Base-by-base conservation (phyloP, 495 filamentous ascomycete genomes). In the Opeltia flavorubescens region DNA sequence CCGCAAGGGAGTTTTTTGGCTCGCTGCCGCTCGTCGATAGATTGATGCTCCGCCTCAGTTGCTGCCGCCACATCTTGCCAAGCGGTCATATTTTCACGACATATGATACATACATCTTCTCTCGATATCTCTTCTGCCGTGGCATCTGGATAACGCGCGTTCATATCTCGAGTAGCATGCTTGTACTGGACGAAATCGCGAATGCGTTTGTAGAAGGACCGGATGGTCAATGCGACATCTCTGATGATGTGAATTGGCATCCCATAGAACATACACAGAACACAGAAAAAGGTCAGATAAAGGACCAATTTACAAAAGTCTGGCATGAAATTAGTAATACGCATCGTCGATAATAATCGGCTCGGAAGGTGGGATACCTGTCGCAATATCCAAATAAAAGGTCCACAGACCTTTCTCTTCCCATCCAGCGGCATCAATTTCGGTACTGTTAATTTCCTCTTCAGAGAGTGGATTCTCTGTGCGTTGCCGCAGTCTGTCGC, bases 1-100 rank as follows among this genome's bases (percentile, higher is more conserved):
- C 89, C 89, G 59, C 91, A 98, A 0, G 91, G 91, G 8, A 98
- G 75, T 63, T 93, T 95, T 65, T 96, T 98, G 9, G 93, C 83
- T 35, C 93, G 78, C 25, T 80, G 78, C 30, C 91, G 75, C 56
- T 96, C 87, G 48, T 91, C 81, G 24, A 75, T 66, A 45, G 62
- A 68, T 20, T 61, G 59, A 41, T 21, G 38, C 24, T 56, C 52
- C 47, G 63, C 57, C 33, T 44, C 56, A 20, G 55, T 63, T n/a
- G 55, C 62, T 7, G 55, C 66, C 13, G 50, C 60, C 48, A 61
- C 59, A 64, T 61, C 44, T 53, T 46, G 51, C 77, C 81, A 88
- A 2, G 81, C 77, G 28, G 74, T 74, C 93, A 98, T 96, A 43
- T 94, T 86, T 60, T 96, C 93, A 48, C 91, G 78, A 64, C 91